A percentile compares a stretch with the other conserved stretches of the same genome.
phyloP scores from a whole-genome alignment of 2,329 filamentous ascomycete genomes.

The Epichloe uncinata region DNA sequence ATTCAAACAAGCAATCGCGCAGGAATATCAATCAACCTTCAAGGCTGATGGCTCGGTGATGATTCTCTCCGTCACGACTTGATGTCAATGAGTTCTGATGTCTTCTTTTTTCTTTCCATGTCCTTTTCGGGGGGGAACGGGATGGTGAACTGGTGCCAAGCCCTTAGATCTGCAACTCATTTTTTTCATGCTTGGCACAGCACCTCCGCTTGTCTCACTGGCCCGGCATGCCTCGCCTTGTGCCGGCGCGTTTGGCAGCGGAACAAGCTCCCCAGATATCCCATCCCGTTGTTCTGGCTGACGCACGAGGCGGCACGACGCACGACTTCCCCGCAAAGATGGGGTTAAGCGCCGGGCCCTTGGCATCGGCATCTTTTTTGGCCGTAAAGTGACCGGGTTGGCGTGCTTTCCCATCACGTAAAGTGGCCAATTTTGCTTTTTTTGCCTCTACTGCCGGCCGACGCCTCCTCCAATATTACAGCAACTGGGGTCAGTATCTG shows the following conservation, averaged over 20 bases:
- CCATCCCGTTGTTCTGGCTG: neutral
- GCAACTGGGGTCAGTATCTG: neutral
- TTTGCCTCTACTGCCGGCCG: neutral
- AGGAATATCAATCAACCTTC: too few species aligned
- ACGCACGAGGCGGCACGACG: too few species aligned
- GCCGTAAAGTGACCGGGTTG: neutral
- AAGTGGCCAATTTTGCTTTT: neutral
- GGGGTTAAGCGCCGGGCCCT: neutral
- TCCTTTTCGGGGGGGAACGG: neutral
- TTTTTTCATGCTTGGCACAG: neutral
- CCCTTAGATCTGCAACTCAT: neutral
- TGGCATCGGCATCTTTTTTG: neutral
- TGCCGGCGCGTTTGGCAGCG: constrained; percentile 3
- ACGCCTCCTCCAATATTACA: neutral
- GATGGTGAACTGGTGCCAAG: neutral
- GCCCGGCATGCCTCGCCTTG: constrained; percentile 6
- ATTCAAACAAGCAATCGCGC: too few species aligned
- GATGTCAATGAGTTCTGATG: too few species aligned
- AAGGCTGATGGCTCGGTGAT: too few species aligned
- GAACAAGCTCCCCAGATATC: neutral
- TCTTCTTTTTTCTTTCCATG: neutral
- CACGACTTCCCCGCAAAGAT: constrained; percentile 3
- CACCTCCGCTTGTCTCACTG: neutral
- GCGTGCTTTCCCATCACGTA: neutral
- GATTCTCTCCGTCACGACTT: too few species aligned